A percentile compares a stretch with the other conserved stretches of the same genome.
Conservation (phyloP, 768 basidiomycete genomes). For the Tephrocybe sp. region DNA sequence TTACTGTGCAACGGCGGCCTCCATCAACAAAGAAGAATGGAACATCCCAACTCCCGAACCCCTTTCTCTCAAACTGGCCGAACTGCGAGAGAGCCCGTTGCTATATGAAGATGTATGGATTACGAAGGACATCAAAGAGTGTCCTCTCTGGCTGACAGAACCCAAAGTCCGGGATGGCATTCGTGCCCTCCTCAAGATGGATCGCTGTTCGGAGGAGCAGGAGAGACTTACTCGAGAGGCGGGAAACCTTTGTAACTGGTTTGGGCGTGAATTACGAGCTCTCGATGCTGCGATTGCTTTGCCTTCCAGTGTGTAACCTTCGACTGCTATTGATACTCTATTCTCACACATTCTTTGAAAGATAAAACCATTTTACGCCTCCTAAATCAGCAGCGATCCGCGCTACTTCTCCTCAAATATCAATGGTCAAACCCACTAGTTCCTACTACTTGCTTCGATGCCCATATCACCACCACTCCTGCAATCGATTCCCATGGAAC, state of each 20-base stretch:
- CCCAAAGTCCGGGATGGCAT: conserved; percentile 17
- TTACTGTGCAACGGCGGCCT: conserved; percentile 22
- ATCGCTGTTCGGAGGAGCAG: conserved; percentile 18
- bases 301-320: too few relatives aligned
- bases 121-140: not conserved
- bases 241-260: conserved; percentile 35
- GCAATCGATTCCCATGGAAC: too few relatives aligned
- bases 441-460: conserved; percentile 5
- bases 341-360: too few relatives aligned
- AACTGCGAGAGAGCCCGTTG: conserved; percentile 19
- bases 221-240: conserved; percentile 17
- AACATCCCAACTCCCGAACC: conserved; percentile 30
- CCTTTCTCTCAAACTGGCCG: conserved; percentile 27
- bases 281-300: too few relatives aligned
- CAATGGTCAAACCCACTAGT: conserved; percentile 19
- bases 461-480: conserved; percentile 4
- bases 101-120: conserved; percentile 40
- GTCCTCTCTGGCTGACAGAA: conserved; percentile 33
- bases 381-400: too few relatives aligned
- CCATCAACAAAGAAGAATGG: conserved; percentile 19
- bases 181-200: conserved; percentile 14
- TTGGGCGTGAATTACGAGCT: conserved; percentile 27
- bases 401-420: conserved; percentile 14
- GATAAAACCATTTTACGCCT: conserved; percentile 13
- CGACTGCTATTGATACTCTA: too few relatives aligned